phyloP scores from a whole-genome alignment of 805 yeast species.

The Teunomyces stri region DNA sequence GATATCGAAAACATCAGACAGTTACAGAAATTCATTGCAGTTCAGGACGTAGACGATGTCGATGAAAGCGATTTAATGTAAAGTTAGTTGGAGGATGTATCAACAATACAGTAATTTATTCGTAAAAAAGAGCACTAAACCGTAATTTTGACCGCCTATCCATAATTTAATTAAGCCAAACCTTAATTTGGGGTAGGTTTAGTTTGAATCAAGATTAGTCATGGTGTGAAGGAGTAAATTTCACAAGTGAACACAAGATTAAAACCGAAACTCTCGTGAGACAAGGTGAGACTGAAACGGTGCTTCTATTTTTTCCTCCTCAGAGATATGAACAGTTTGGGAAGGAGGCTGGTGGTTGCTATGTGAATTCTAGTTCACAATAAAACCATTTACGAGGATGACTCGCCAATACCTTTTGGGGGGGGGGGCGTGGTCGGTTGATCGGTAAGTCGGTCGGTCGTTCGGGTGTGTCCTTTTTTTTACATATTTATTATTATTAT shows the following conservation, averaged over 20 bases:
- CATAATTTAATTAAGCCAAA: not conserved
- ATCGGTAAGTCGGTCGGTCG: too few relatives aligned
- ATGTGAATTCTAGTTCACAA: too few relatives aligned
- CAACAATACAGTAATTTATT: not conserved
- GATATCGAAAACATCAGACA: conserved; percentile 7
- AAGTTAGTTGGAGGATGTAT: not conserved
- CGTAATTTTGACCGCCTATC: not conserved
- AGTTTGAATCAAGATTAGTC: not conserved
- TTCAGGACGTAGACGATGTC: conserved; percentile 1
- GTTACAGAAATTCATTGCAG: conserved; percentile 5
- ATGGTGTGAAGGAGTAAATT: not conserved
- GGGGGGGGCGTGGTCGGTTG: too few relatives aligned
- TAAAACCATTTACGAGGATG: too few relatives aligned
- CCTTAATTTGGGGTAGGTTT: not conserved
- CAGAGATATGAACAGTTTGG: too few relatives aligned
- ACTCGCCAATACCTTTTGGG: too few relatives aligned
- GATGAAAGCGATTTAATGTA: not conserved
- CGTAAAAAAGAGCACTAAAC: not conserved
- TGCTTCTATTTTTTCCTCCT: too few relatives aligned
- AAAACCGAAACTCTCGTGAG: not conserved
- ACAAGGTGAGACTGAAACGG: not conserved
- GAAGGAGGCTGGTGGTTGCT: too few relatives aligned
- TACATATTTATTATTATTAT: too few relatives aligned
- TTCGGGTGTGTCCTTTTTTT: too few relatives aligned
- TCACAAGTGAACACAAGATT: not conserved